Percentiles rank a stretch among this genome's conserved stretches.
Conservation (phyloP, 2,329 filamentous ascomycete species). For the Elsinoe arachidis region DNA sequence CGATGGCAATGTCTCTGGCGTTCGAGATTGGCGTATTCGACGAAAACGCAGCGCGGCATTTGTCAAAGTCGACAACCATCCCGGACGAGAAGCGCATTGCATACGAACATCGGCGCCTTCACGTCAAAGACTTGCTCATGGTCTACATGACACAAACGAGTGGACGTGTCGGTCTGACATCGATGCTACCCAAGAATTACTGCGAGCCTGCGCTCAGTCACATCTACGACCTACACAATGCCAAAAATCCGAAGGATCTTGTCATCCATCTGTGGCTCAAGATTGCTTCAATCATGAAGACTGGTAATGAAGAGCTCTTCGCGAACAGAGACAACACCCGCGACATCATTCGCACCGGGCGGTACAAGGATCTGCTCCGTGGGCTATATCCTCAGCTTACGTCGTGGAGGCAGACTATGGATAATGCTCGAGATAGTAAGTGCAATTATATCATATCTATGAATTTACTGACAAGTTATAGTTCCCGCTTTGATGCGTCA, state of each 20-base stretch:
- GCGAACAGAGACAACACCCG: conserved; percentile 79
- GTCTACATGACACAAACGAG: conserved; percentile 93
- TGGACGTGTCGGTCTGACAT: conserved; percentile 82
- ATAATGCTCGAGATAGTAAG: conserved; percentile 53
- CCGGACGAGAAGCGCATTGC: conserved; percentile 55
- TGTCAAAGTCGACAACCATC: conserved; percentile 43
- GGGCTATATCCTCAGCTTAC: conserved; percentile 70
- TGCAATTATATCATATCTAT: neutral
- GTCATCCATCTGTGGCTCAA: conserved; percentile 83
- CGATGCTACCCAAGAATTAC: conserved; percentile 64
- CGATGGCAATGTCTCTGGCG: conserved; percentile 78
- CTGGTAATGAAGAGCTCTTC: conserved; percentile 82
- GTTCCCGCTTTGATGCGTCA: conserved; percentile 54
- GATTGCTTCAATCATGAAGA: conserved; percentile 85
- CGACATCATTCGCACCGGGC: conserved; percentile 75
- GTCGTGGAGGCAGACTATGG: conserved; percentile 75
- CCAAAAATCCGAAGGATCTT: conserved; percentile 38
- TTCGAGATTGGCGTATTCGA: conserved; percentile 97
- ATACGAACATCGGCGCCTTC: conserved; percentile 67
- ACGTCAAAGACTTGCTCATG: conserved; percentile 76
- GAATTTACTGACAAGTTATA: conserved; percentile 19
- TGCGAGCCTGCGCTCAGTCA: conserved; percentile 30
- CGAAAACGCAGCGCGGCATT: conserved; percentile 53
- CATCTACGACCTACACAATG: conserved; percentile 22
- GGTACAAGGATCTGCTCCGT: conserved; percentile 72